phyloP scores from a whole-genome alignment of 2,329 filamentous ascomycete genomes.

The Colletotrichum lentis region DNA sequence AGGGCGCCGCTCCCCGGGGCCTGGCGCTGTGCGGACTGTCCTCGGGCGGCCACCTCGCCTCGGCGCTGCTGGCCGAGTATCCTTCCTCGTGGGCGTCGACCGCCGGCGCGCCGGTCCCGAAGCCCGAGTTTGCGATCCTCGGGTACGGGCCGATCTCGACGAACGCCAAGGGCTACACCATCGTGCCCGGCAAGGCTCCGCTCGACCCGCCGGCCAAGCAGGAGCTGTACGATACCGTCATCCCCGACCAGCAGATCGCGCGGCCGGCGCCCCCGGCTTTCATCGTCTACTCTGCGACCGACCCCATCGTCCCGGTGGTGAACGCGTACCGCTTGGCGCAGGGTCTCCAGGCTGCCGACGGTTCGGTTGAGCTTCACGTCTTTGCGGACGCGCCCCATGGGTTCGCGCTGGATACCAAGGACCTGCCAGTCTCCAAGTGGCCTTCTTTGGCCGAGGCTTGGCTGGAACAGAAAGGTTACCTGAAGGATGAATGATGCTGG shows the following conservation, averaged over 20 bases:
- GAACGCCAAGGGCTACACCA: constrained; percentile 39
- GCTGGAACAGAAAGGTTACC: constrained; percentile 31
- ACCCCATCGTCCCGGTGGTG: constrained; percentile 39
- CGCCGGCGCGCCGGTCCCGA: constrained; percentile 31
- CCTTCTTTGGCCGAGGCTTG: constrained; percentile 38
- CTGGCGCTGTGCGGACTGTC: constrained; percentile 40
- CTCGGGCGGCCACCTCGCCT: constrained; percentile 40
- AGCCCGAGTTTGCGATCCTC: constrained; percentile 38
- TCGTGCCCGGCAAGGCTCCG: constrained; percentile 38
- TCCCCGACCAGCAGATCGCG: constrained; percentile 39
- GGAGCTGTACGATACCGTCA: constrained; percentile 39
- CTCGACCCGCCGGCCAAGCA: constrained; percentile 41
- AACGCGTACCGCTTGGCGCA: constrained; percentile 40
- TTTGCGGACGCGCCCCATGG: constrained; percentile 40
- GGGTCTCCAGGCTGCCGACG: constrained; percentile 32
- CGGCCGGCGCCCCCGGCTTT: constrained; percentile 39
- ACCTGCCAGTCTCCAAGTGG: constrained; percentile 38
- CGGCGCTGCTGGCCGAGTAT: constrained; percentile 40
- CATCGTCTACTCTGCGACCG: constrained; percentile 39
- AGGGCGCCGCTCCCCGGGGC: not conserved
- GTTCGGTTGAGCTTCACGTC: constrained; percentile 39
- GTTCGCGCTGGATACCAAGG: constrained; percentile 38
- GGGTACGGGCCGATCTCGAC: constrained; percentile 42
- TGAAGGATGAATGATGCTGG: not conserved
- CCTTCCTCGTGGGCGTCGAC: constrained; percentile 35